Evolutionary conservation across 176 grass and related monocot species (phyloP), one percentile per base, ranked within the genome.

Genomic region (Leersia perrieri): DNA sequence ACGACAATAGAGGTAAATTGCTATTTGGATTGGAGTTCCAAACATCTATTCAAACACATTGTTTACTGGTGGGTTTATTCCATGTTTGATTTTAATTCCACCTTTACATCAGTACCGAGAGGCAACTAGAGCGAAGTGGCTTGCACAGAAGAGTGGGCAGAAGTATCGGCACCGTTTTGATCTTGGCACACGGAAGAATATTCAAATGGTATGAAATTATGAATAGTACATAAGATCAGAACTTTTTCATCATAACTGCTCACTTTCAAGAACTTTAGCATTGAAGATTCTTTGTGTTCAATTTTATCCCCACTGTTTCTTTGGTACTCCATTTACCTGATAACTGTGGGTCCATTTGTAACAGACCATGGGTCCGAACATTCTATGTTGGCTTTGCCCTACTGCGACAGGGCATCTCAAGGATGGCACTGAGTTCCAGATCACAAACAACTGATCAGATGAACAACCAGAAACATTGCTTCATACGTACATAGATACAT

Each of bases 131-230:
- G 96, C 80, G 9, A 95, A 88, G 60, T 95, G 96, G 96, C 92
- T 98, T 76, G 96, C 96, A 45, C 85, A 93, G 70, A 98, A 98
- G 87, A 98, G 90, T 65, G 96, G 92, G 7, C 90, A 91, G 72
- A 95, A 91, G 29, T 91, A 98, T 72, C 86, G 79, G n/a, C 96
- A 98, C 38, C 81, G 38, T 14, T 95, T 93, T 75, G 88, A 98
- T 89, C 88, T 93, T 60, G 96, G 96, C 83, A 63, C 28, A 33
- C 67, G 73, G 68, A 93, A 99, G 62, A 99, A 99, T 88, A 71
- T 95, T 82, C 73, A 81, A 76, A 75, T 82, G 96, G 96, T 99
- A 60, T 15, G 23, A 33, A 29, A 55, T 14, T 27, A 22, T 11
- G 9, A 23, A 45, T 16, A 23, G 7, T 8, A 0, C 42, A 42